Evolutionary conservation across 2,329 filamentous ascomycete genomes (phyloP), one percentile per base, ranked within the genome.

Genomic region (Ophiostoma tasmaniense): DNA sequence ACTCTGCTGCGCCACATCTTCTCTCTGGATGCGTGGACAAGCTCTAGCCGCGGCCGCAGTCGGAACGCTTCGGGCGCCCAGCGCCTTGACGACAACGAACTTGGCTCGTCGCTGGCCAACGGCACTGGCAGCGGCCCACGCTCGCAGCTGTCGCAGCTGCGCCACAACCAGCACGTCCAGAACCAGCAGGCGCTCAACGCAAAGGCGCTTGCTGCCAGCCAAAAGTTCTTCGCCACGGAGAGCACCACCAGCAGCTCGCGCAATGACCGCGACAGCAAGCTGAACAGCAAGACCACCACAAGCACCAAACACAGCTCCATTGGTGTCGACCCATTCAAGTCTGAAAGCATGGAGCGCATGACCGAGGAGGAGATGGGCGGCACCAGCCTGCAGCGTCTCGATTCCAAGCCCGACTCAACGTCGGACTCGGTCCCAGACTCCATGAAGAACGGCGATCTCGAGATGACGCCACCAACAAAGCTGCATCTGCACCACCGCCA

Each of bases 1-100:
- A 83, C 84, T 0, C 78, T 88, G 25, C 79, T 87, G 37, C 81
- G 84, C 61, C 79, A 81, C 10, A 70, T 83, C 66, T 74, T 75
- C 68, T 59, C 71, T 0, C 71, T 72, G 35, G 73, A 72, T n/a
- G 68, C 73, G 7, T 75, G 73, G 74, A 28, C 70, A 55, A 39
- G 7, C 45, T 67, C 68, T 3, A 61, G 66, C 20, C 59, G 66
- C n/a, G 50, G 50, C 42, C 68, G 68, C 66, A 67, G 68, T 35
- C 68, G 68, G 33, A 65, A 66, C 45, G 59, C 66, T 13, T 67
- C 68, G 25, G 68, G 68, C 8, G 68, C 68, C 22, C 66, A 69
- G 33, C 68, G 68, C 13, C 68, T 69, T 35, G 68, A 67, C 25
- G 66, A 69, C 68, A 33, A 69, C 33, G 35, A 35, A 11, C 55